These are phyloP conservation scores for Laetiporus sulphureus DNA, from an alignment of 1,284 basidiomycete genomes.

Conservation along the genomic window DNA sequence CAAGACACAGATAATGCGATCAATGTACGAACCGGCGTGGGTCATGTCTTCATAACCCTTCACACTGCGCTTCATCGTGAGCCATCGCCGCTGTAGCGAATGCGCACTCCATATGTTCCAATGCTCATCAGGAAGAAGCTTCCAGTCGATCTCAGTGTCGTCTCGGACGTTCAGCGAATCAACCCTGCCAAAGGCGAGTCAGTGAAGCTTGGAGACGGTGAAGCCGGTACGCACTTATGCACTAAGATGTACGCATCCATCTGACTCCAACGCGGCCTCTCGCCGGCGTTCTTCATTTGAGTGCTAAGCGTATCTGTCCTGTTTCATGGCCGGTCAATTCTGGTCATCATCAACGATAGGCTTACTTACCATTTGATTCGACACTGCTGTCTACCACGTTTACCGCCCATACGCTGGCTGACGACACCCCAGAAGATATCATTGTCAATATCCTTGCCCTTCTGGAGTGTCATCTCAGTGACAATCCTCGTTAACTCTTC, in stretches of 20 bases:
- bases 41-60: constrained; percentile 74
- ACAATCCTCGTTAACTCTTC: constrained; percentile 65
- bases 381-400: constrained; percentile 72
- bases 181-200: constrained; percentile 37
- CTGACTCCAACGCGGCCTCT: constrained; percentile 63
- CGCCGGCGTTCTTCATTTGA: constrained; percentile 61
- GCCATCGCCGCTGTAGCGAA: constrained; percentile 68
- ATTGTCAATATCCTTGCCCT: constrained; percentile 63
- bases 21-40: constrained; percentile 48
- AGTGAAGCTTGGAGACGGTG: not conserved
- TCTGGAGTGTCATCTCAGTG: constrained; percentile 58
- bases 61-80: constrained; percentile 67
- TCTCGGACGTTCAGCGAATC: constrained; percentile 67
- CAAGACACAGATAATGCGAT: constrained; percentile 7
- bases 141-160: constrained; percentile 84
- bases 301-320: constrained; percentile 74
- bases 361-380: constrained; percentile 69
- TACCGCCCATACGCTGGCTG: constrained; percentile 67
- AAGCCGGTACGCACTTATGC: constrained; percentile 53
- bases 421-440: constrained; percentile 80
- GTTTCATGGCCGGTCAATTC: not conserved
- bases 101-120: constrained; percentile 85
- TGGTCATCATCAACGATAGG: not conserved
- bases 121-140: constrained; percentile 57
- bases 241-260: constrained; percentile 74